Evolutionary conservation across 495 filamentous ascomycete genomes (phyloP), one percentile per base, ranked within the genome.

Genomic region (Cercophora sp.): DNA sequence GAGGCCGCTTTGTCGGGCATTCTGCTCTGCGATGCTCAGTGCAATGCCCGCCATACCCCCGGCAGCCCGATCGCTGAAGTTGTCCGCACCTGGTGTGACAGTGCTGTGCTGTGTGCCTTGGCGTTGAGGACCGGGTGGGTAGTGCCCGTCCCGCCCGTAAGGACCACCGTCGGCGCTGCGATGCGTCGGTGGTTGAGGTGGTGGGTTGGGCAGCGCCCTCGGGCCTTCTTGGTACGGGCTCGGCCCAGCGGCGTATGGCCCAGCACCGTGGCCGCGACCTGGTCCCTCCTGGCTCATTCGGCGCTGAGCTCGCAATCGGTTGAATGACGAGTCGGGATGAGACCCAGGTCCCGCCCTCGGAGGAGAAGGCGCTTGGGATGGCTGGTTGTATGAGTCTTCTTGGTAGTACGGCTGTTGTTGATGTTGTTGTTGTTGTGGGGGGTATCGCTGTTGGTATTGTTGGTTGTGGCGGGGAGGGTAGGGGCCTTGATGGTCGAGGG

Each of bases 31-130:
- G 51, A 90, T 81, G 42, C 79, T 87, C 56, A 83, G 71, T 41
- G 88, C 87, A 49, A 91, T 84, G 22, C 85, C 87, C 15, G 85
- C 79, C 64, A 91, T 86, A 22, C 88, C 88, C 48, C 88, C 88
- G 40, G 78, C 79, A 10, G 87, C 87, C 35, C 74, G 67, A 22
- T 84, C 80, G 39, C 87, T 80, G 47, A 89, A 79, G 61, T 91
- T 90, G 67, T 91, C 88, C 31, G 80, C 77, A 8, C 85, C 87
- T 4, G 87, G 88, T 5, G 87, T 89, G 35, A 82, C 76, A 40
- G 73, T 83, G 43, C 75, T 79, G n/a, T n/a, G n/a, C 52, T 71
- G 71, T 40, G 74, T 73, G 8, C 68, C 65, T 32, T 55, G 55
- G 5, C 61, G 62, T 8, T 49, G 48, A 19, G 35, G 25, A 25